A percentile compares a stretch with the other conserved stretches of the same genome.
Conservation (phyloP, 169 alveolate species). For the Plasmodium malariae region DNA sequence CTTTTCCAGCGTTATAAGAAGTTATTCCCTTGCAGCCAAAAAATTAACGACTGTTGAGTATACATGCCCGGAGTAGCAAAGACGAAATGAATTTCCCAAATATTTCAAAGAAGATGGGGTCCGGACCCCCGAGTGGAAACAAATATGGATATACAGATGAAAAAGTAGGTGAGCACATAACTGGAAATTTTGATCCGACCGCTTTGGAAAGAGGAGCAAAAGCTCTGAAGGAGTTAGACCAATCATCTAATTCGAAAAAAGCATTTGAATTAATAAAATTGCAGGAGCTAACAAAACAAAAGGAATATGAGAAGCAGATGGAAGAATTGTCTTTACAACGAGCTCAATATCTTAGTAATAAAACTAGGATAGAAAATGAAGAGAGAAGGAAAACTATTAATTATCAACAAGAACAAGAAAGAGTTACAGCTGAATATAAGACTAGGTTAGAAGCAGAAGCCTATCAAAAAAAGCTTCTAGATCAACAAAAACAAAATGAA, state of each 20-base stretch:
- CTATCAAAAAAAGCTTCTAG: constrained; percentile 92
- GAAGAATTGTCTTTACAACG: constrained; percentile 84
- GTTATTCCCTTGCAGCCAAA: too few species aligned
- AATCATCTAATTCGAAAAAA: constrained; percentile 94
- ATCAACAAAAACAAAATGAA: constrained; percentile 94
- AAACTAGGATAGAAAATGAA: constrained; percentile 91
- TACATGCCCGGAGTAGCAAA: too few species aligned
- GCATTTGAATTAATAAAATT: constrained; percentile 96
- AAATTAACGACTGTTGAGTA: too few species aligned
- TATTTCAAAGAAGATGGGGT: constrained; percentile 37
- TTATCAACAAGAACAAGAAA: constrained; percentile 94
- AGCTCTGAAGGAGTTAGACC: constrained; percentile 96
- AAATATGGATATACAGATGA: neutral
- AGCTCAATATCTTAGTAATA: constrained; percentile 80
- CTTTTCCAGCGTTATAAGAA: too few species aligned
- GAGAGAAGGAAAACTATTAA: constrained; percentile 93
- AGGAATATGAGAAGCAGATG: constrained; percentile 93
- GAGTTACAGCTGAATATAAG: constrained; percentile 95
- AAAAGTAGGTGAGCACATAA: constrained; percentile 23
- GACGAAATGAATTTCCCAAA: constrained; percentile 51
- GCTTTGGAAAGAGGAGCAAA: constrained; percentile 99
- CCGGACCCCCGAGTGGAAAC: neutral
- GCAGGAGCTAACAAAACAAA: constrained; percentile 96
- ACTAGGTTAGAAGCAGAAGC: constrained; percentile 94
- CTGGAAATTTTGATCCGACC: constrained; percentile 94